phyloP scores from a whole-genome alignment of 495 filamentous ascomycete genomes.

The Bombardia bombarda region DNA sequence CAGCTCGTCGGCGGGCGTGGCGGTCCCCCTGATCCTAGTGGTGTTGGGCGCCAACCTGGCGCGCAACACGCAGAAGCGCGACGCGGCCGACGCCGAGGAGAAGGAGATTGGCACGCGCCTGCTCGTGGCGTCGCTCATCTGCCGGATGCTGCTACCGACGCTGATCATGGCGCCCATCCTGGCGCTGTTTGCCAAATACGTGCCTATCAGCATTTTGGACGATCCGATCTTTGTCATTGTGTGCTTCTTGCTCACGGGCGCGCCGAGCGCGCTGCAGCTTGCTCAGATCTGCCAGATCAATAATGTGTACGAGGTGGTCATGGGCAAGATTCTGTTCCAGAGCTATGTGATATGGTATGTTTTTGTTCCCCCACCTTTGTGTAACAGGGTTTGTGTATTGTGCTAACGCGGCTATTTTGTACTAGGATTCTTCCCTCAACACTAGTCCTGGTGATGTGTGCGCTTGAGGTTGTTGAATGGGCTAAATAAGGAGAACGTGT shows the following conservation, averaged over 20 bases:
- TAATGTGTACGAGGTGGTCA: conserved; percentile 85
- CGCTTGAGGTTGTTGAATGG: conserved; percentile 92
- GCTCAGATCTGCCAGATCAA: conserved; percentile 99
- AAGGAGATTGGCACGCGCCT: conserved; percentile 62
- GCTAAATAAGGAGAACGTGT: no score
- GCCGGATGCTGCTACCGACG: conserved; percentile 87
- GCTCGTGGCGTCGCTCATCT: conserved; percentile 75
- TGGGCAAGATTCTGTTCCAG: conserved; percentile 90
- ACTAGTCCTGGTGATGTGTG: conserved; percentile 79
- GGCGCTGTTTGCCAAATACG: conserved; percentile 83
- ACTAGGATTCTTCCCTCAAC: conserved; percentile 89
- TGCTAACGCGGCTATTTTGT: conserved; percentile 20
- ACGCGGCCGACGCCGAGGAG: conserved; percentile 56
- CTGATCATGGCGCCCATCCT: conserved; percentile 90
- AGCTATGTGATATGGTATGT: conserved; percentile 93
- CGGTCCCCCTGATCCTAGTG: conserved; percentile 93
- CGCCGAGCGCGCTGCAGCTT: conserved; percentile 87
- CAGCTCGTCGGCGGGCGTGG: conserved; percentile 76
- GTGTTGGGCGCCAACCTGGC: conserved; percentile 91
- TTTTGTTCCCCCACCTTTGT: neutral
- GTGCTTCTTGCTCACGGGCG: conserved; percentile 90
- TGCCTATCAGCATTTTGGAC: conserved; percentile 88
- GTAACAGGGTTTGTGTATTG: neutral
- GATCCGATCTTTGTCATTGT: conserved; percentile 98
- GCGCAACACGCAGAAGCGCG: conserved; percentile 55